Evolutionary conservation across 495 filamentous ascomycete genomes (phyloP).

Genomic region (Entonaema liquescens): DNA sequence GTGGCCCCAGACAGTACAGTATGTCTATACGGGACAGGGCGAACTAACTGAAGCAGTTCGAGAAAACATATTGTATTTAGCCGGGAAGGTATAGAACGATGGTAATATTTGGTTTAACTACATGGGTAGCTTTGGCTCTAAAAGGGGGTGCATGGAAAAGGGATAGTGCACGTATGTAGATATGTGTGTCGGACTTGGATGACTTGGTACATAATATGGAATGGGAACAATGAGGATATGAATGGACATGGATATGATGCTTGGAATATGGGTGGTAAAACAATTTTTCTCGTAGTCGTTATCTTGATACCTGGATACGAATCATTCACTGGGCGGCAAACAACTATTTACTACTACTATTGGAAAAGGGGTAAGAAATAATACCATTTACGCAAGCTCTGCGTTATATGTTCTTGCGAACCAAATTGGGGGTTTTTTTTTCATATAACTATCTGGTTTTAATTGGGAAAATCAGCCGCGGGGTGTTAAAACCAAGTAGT

Average conservation of each 20-base stretch:
- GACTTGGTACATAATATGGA: not conserved
- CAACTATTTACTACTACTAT: not conserved
- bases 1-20: slow-evolving; percentile 60
- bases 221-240: not conserved
- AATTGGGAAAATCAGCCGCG: no score
- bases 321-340: not conserved
- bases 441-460: no score
- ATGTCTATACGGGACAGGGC: slow-evolving; percentile 61
- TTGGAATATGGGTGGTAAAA: not conserved
- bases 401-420: no score
- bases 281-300: not conserved
- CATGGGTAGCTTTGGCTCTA: not conserved
- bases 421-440: no score
- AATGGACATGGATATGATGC: not conserved
- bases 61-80: slow-evolving; percentile 63
- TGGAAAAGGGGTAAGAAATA: no score
- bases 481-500: no score
- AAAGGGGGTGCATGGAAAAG: not conserved
- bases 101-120: not conserved
- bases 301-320: not conserved
- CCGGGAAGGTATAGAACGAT: slow-evolving; percentile 57
- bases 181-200: not conserved
- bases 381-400: no score
- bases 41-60: slow-evolving; percentile 55
- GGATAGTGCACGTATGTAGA: not conserved